These are phyloP conservation scores for Diospyros lotus DNA, from an alignment of 148 eudicot species.

Conservation along the genomic window DNA sequence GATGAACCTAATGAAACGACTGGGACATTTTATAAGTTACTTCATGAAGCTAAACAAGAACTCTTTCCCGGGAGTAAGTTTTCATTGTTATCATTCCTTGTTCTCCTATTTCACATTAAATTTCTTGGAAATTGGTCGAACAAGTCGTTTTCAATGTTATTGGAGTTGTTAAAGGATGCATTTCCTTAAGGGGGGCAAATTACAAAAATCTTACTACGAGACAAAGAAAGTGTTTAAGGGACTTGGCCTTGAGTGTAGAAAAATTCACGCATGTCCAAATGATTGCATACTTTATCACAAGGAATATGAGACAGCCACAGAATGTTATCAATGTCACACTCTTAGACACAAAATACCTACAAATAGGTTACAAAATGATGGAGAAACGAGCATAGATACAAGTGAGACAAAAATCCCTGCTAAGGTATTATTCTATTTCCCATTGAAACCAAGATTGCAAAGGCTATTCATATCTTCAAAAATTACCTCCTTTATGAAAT, in stretches of 20 bases:
- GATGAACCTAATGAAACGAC: too few species aligned
- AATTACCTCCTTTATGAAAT: neutral
- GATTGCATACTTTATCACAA: conserved; percentile 2
- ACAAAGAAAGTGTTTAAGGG: neutral
- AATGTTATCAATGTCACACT: neutral
- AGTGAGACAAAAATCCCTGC: neutral
- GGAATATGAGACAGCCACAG: neutral
- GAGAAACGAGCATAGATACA: too few species aligned
- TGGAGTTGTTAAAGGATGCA: too few species aligned
- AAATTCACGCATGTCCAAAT: neutral
- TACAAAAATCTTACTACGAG: neutral
- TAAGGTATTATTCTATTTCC: neutral
- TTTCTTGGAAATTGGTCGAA: too few species aligned
- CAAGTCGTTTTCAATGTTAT: too few species aligned
- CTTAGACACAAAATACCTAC: neutral
- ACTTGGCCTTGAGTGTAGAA: neutral
- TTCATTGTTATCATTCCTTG: too few species aligned
- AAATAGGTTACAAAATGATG: neutral
- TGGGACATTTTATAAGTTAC: too few species aligned
- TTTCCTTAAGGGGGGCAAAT: too few species aligned
- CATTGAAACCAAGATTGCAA: neutral
- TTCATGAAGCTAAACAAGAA: too few species aligned
- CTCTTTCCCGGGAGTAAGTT: too few species aligned
- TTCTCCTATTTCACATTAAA: too few species aligned
- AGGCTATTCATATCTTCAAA: neutral